phyloP scores from a whole-genome alignment of 192 early-diverging fungal genomes.

The Rhizophagus sp. region DNA sequence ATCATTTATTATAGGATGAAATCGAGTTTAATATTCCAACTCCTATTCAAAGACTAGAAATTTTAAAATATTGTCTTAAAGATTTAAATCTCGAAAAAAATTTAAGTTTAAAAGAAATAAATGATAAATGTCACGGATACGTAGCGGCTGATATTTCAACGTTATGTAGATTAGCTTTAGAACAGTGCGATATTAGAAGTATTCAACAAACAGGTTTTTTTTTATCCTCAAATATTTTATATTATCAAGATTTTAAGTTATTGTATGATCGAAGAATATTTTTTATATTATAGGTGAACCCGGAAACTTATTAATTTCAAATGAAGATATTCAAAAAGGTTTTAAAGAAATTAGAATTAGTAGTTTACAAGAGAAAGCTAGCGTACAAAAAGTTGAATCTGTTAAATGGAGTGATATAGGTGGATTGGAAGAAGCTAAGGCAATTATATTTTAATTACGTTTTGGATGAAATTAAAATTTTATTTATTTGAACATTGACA shows the following conservation, averaged over 20 bases:
- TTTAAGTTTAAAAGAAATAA: constrained; percentile 34
- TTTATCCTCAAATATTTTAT: not conserved
- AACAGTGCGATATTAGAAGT: constrained; percentile 13
- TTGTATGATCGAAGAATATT: not conserved
- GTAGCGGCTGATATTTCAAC: constrained; percentile 53
- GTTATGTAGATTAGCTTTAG: constrained; percentile 41
- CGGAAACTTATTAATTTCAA: constrained; percentile 16
- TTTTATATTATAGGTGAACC: constrained; percentile 19
- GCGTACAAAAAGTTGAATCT: constrained; percentile 45
- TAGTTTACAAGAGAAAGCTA: constrained; percentile 37
- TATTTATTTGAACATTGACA: not conserved
- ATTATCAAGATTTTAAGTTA: not conserved
- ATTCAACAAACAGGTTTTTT: constrained; percentile 24
- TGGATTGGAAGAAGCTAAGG: constrained; percentile 72
- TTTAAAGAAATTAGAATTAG: constrained; percentile 37
- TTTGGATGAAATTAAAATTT: not conserved
- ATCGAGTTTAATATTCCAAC: constrained; percentile 56
- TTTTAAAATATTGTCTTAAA: constrained; percentile 37
- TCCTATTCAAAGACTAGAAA: constrained; percentile 44
- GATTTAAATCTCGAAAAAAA: constrained; percentile 1
- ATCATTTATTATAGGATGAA: constrained; percentile 35
- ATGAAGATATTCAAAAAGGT: constrained; percentile 48
- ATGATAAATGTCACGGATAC: constrained; percentile 56
- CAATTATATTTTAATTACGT: constrained; percentile 28
- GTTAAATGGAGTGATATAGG: constrained; percentile 82